Base-by-base conservation (phyloP, 176 grass and related monocot genomes). In the Tillandsia leiboldiana region DNA sequence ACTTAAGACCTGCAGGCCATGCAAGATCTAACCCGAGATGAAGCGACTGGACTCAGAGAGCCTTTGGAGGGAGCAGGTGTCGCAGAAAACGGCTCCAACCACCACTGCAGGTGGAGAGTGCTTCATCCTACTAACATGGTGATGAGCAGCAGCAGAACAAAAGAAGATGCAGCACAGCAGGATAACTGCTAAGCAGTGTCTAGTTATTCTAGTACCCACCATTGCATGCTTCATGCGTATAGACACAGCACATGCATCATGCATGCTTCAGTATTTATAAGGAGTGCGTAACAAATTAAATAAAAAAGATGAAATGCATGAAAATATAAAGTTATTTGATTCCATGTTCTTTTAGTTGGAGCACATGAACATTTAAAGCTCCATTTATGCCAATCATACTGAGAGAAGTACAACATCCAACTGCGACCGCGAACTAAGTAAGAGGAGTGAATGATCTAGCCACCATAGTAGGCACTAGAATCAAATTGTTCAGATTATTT, bases 51-150 rank as follows among this genome's bases (percentile, higher is more conserved):
- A 23, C 17, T 73, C 49, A 33, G 71, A 24, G 33, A 73, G 24
- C 50, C 63, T 33, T 11, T 63, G 56, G 42, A 48, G 56, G 29
- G 23, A 62, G 28, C 71, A 63, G 14, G 56, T 62, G n/a, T 73
- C 56, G 23, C 71, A 73, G 33, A 49, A 50, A 42, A 73, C 71
- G 11, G 12, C 50, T 11, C 71, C 71, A 49, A 73, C 57, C 8
- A 73, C 42, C 29, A 27, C 7, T 50, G 42, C 57, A 18, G 71
- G 49, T 24, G 71, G n/a, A 15, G 50, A 17, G 10, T 51, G 33
- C 47, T 53, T 22, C 62, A 24, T 53, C 47, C 15, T 33, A 7
- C 15, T 33, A 7, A 9, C 73, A 7, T 9, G 56, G 56, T 61
- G 56, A 23, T 53, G 50, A 53, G 49, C 63, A 42, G 73, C 48